A percentile compares a stretch with the other conserved stretches of the same genome.
These are phyloP conservation scores for Sarocladiaceae sp. DNA, from an alignment of 2,329 filamentous ascomycete genomes.

Conservation along the genomic window DNA sequence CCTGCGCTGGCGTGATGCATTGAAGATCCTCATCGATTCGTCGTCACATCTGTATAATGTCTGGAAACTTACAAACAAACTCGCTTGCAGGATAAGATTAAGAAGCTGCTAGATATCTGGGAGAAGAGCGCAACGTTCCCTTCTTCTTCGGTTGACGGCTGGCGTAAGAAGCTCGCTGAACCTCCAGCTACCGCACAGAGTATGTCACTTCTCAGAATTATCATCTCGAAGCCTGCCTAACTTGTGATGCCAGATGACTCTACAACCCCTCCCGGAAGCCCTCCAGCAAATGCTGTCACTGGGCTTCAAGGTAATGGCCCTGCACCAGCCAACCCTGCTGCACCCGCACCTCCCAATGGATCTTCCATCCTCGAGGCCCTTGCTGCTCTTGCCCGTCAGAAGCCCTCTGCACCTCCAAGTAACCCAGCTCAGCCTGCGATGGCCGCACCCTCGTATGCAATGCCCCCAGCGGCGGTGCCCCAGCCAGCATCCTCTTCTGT, in stretches of 20 bases:
- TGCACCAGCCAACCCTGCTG: constrained; percentile 23
- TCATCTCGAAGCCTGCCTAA: not conserved
- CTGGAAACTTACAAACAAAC: constrained; percentile 12
- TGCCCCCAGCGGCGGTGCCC: constrained; percentile 19
- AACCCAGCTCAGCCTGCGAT: constrained; percentile 25
- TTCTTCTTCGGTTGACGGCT: constrained; percentile 68
- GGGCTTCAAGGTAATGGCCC: constrained; percentile 25
- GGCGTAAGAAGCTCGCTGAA: constrained; percentile 74
- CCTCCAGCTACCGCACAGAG: constrained; percentile 46
- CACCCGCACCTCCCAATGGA: constrained; percentile 35
- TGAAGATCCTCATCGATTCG: constrained; percentile 10
- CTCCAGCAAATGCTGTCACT: constrained; percentile 42
- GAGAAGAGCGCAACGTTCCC: constrained; percentile 94
- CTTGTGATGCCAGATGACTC: constrained; percentile 10
- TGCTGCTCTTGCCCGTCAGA: constrained; percentile 76
- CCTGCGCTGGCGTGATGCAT: not conserved
- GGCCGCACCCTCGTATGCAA: constrained; percentile 32
- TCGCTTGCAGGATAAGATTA: constrained; percentile 76
- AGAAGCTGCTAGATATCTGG: constrained; percentile 95
- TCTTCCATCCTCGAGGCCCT: constrained; percentile 72
- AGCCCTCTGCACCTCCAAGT: constrained; percentile 45
- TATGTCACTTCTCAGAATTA: constrained; percentile 44
- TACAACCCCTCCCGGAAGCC: constrained; percentile 61
- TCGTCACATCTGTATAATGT: not conserved
- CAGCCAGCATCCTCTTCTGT: constrained; percentile 11